Evolutionary conservation across 257 asterid species (phyloP).

Genomic region (Cordia subcordata): DNA sequence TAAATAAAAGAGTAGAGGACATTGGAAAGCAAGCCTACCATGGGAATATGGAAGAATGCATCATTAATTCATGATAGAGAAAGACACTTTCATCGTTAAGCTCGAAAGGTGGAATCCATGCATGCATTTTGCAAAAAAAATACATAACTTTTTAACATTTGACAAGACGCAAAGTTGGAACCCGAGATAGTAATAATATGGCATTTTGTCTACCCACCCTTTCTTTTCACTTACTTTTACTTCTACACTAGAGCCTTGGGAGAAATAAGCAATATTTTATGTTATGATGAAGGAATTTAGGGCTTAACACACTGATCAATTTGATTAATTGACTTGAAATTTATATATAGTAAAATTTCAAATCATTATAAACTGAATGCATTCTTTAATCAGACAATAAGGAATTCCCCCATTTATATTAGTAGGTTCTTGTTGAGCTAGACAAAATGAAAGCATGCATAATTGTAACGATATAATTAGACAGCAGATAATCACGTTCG

Average conservation of each 20-base stretch:
- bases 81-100: slow-evolving; percentile 49
- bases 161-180: slow-evolving; percentile 36
- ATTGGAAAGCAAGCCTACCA: slow-evolving; percentile 21
- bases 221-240: slow-evolving; percentile 8
- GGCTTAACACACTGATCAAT: too few species aligned
- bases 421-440: too few species aligned
- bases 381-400: too few species aligned
- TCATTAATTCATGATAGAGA: slow-evolving; percentile 32
- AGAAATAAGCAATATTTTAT: too few species aligned
- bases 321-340: too few species aligned
- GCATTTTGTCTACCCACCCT: slow-evolving; percentile 18
- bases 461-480: too few species aligned
- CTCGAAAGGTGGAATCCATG: slow-evolving; percentile 44
- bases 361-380: too few species aligned
- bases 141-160: slow-evolving; percentile 9
- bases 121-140: slow-evolving; percentile 24
- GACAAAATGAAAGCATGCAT: too few species aligned
- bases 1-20: background rate
- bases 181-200: slow-evolving; percentile 14
- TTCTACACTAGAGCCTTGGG: slow-evolving; percentile 29
- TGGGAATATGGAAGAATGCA: slow-evolving; percentile 10
- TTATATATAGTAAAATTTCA: too few species aligned
- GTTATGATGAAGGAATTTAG: too few species aligned
- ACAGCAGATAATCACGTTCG: too few species aligned
- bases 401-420: too few species aligned